Evolutionary conservation across 176 grass and related monocot species (phyloP), one percentile per base, ranked within the genome.

Genomic region (Microstegium vimineum): DNA sequence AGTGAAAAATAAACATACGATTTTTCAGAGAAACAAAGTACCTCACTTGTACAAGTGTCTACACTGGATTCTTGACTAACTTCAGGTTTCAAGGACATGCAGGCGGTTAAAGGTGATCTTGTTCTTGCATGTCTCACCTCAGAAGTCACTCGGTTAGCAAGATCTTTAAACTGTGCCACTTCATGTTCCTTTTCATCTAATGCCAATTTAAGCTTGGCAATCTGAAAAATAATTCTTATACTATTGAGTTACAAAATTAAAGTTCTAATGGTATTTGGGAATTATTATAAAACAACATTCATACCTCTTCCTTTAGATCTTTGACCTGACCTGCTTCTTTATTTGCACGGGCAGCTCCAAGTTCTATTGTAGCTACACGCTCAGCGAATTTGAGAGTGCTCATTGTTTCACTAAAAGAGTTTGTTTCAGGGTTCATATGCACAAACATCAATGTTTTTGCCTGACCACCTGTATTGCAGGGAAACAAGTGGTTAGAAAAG

Each of bases 381-480:
- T 93, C 94, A 13, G 94, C 94, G 37, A 97, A 97, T 86, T 97
- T 97, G 15, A 97, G 91, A 17, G 94, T 94, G 82, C 94, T 97
- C 26, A 94, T 72, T 57, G 94, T 97, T 97, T 97, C 94, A 72
- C 78, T 85, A 84, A 91, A 94, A 31, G 91, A 74, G 82, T 91
- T 81, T 45, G 63, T 63, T 89, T 97, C 92, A 73, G 94, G 94
- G 46, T 94, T 97, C 66, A 94, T 71, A 69, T 97, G 92, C 38
- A 90, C 92, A 89, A 97, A 92, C 94, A 97, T 97, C 67, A 97
- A 88, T 20, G 94, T 97, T 84, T 97, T 97, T 36, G 94, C 94
- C 57, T 94, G 94, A 14, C 94, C 94, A 75, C 94, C 94, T 97
- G 41, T 51, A 84, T 85, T 32, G 36, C 34, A 76, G 37, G 37